Evolutionary conservation across 179 eudicot species (phyloP).

Genomic region (Actinidia arguta): DNA sequence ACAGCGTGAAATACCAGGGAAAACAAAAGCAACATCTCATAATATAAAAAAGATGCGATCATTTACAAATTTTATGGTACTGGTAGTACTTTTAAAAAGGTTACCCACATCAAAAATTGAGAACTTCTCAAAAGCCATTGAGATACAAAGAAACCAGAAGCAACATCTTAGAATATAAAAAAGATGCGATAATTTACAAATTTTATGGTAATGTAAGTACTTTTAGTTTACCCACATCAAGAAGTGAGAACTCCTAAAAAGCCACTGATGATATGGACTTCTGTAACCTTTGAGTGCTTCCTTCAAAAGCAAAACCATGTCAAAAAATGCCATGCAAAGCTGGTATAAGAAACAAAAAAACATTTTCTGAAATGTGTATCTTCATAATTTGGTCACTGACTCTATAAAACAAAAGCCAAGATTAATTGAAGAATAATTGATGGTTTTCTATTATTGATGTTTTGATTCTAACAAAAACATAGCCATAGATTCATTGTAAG

Average conservation of each 20-base stretch:
- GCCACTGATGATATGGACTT: too few relatives aligned
- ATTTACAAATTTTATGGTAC: neutral
- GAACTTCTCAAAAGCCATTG: slow-evolving; percentile 57
- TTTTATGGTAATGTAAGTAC: neutral
- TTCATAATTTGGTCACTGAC: too few relatives aligned
- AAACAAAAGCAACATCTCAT: neutral
- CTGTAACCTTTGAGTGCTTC: too few relatives aligned
- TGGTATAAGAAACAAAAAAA: too few relatives aligned
- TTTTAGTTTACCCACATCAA: slow-evolving; percentile 62
- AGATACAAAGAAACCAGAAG: too few relatives aligned
- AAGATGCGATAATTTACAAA: neutral
- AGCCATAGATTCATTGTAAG: too few relatives aligned
- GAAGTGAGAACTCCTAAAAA: slow-evolving; percentile 41
- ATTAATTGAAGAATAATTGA: too few relatives aligned
- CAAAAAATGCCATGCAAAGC: too few relatives aligned
- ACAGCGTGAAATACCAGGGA: neutral
- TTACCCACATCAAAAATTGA: slow-evolving; percentile 69
- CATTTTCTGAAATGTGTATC: too few relatives aligned
- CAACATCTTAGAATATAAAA: slow-evolving; percentile 4
- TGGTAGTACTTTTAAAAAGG: slow-evolving; percentile 8
- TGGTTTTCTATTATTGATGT: too few relatives aligned
- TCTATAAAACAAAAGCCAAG: slow-evolving; percentile 20
- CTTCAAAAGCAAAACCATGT: too few relatives aligned
- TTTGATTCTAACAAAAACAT: too few relatives aligned
- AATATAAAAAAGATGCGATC: slow-evolving; percentile 15